Evolutionary conservation across 257 asterid species (phyloP), one percentile per base, ranked within the genome.

Genomic region (Solanum paucissectum): DNA sequence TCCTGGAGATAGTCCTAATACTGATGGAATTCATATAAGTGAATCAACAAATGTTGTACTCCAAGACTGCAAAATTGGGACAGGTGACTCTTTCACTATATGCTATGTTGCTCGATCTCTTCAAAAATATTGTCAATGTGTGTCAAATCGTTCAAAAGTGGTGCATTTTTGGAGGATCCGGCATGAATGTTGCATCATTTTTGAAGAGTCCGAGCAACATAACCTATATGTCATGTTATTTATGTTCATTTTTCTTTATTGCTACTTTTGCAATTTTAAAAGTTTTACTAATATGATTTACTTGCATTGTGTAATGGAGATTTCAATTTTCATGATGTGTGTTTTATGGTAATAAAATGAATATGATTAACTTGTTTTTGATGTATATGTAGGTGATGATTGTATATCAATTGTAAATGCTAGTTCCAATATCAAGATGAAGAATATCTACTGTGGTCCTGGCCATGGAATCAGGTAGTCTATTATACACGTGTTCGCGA

Each of bases 401-500:
- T 97, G 99, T 89, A 27, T 97, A 91, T 97, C 99, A 5, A 95
- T 97, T 83, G 99, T 97, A 23, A 95, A 88, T 76, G 96, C 85
- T 49, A 95, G 99, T 93, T 93, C 99, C 5, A 90, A 85, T 83
- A 95, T 95, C 93, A 95, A 88, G 92, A 97, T 97, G 99, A 95
- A 95, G 96, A 90, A 91, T 32, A 93, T 97, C 90, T 79, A 91
- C 38, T 97, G 99, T 72, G 99, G 99, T 79, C 99, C 99, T n/a
- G 99, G 99, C 36, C 99, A 97, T 89, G 99, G 99, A 88, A 96
- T 97, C 86, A 97, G 99, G 99, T 97, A 79, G 9, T 25, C 7
- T 40, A 77, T 42, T 71, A 73, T 73, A n/a, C 42, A 13, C 23
- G 27, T 72, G 81, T 72, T 72, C 81, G 81, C 27, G 46, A 34